Percentiles rank a stretch among this genome's conserved stretches.
These are phyloP conservation scores for Talaromyces albobiverticillius DNA, from an alignment of 2,329 filamentous ascomycete genomes.

Conservation along the genomic window DNA sequence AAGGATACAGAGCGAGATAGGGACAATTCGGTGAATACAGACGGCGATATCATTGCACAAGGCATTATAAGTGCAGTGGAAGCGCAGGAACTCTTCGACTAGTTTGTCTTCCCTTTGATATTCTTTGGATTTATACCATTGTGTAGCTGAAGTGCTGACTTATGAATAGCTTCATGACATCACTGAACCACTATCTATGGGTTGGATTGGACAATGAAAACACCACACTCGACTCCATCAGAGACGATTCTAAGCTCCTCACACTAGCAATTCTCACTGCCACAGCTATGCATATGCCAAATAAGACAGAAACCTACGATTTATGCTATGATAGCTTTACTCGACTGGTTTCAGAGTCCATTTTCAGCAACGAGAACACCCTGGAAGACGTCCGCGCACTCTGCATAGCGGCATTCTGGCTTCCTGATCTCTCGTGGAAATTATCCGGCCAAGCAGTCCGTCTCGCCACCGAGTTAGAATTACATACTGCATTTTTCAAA, in stretches of 20 bases:
- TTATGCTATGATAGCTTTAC: background rate
- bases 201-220: background rate
- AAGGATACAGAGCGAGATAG: background rate
- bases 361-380: background rate
- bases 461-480: conserved; percentile 22
- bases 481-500: conserved; percentile 23
- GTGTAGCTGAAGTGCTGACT: too few species aligned
- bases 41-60: background rate
- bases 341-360: too few species aligned
- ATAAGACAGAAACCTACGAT: background rate
- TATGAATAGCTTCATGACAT: background rate
- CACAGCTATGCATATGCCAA: background rate
- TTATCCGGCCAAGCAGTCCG: conserved; percentile 17
- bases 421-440: background rate
- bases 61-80: background rate
- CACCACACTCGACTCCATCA: background rate
- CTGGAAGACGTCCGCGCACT: background rate
- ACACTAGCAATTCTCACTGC: background rate
- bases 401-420: conserved; percentile 2
- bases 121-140: too few species aligned
- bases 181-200: background rate
- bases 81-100: background rate
- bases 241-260: background rate
- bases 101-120: background rate
- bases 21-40: background rate